These are phyloP conservation scores for Sarocladiaceae sp. DNA, from an alignment of 2,329 filamentous ascomycete genomes.

Conservation along the genomic window DNA sequence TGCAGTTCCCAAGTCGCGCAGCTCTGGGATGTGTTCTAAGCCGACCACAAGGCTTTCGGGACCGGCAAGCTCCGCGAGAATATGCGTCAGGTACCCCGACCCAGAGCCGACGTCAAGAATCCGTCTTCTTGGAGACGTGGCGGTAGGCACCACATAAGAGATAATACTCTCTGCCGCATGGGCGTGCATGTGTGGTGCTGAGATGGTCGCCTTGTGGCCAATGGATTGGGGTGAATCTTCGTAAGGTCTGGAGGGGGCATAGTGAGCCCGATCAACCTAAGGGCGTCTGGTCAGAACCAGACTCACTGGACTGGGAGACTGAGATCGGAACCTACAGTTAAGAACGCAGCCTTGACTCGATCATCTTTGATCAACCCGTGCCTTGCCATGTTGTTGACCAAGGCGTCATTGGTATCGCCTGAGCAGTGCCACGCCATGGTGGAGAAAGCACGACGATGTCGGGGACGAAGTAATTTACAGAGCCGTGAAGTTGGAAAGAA, in stretches of 20 bases:
- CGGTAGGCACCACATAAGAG: conserved; percentile 34
- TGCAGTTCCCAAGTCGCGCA: conserved; percentile 56
- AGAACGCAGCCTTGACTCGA: conserved; percentile 74
- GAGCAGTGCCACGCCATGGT: conserved; percentile 89
- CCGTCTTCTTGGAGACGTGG: conserved; percentile 33
- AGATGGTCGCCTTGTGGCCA: conserved; percentile 53
- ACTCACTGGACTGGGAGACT: background rate
- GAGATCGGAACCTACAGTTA: conserved; percentile 46
- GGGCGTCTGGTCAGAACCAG: background rate
- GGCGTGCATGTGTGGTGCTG: conserved; percentile 59
- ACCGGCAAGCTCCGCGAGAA: conserved; percentile 74
- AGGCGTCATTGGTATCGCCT: conserved; percentile 66
- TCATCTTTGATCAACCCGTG: conserved; percentile 69
- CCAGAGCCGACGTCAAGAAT: conserved; percentile 73
- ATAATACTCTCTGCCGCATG: conserved; percentile 47
- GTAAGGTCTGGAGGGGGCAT: conserved; percentile 69
- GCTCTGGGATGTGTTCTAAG: conserved; percentile 66
- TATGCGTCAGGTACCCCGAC: conserved; percentile 81
- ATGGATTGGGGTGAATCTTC: conserved; percentile 52
- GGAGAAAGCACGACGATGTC: conserved; percentile 13
- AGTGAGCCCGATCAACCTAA: conserved; percentile 85
- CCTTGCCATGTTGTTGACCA: conserved; percentile 73
- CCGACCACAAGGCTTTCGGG: conserved; percentile 55
- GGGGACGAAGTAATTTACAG: too few species aligned
- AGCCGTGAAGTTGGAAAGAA: too few species aligned